Evolutionary conservation across 176 grass and related monocot species (phyloP).

Genomic region (Phragmites australis): DNA sequence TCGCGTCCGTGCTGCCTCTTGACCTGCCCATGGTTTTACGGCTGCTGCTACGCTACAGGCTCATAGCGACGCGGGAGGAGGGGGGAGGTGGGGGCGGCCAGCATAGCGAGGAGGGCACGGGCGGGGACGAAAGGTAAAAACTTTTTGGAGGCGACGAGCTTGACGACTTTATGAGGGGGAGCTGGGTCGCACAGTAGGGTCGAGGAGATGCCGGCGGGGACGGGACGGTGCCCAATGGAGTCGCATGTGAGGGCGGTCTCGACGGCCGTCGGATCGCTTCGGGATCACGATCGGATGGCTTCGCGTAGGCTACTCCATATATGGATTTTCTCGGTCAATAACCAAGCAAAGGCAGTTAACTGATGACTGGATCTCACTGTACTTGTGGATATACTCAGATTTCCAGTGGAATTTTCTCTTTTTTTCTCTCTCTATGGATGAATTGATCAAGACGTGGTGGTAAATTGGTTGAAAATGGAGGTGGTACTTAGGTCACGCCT

Average conservation of each 20-base stretch:
- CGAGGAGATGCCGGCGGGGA: slow-evolving; percentile 39
- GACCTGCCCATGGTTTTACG: slow-evolving; percentile 36
- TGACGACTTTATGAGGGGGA: slow-evolving; percentile 44
- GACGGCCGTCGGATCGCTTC: slow-evolving; percentile 38
- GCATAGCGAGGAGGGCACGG: neutral
- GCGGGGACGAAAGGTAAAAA: slow-evolving; percentile 37
- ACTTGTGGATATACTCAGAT: neutral
- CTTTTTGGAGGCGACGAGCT: slow-evolving; percentile 34
- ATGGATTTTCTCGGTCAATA: neutral
- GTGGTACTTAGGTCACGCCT: no score
- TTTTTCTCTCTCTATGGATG: neutral
- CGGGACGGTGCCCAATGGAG: slow-evolving; percentile 19
- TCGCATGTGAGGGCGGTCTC: slow-evolving; percentile 18
- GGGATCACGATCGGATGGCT: slow-evolving; percentile 28
- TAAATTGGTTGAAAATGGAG: neutral
- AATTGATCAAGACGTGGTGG: neutral
- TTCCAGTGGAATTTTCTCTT: neutral
- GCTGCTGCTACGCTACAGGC: neutral
- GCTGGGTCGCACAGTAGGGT: neutral
- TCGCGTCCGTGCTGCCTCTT: slow-evolving; percentile 31
- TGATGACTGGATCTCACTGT: slow-evolving; percentile 6
- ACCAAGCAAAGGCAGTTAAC: neutral
- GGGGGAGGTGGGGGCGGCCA: slow-evolving; percentile 7
- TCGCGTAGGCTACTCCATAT: neutral
- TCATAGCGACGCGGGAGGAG: slow-evolving; percentile 31